A percentile compares a stretch with the other conserved stretches of the same genome.
Evolutionary conservation across 169 alveolate genomes (phyloP).

Genomic region (Ichthyophthirius multifiliis): DNA sequence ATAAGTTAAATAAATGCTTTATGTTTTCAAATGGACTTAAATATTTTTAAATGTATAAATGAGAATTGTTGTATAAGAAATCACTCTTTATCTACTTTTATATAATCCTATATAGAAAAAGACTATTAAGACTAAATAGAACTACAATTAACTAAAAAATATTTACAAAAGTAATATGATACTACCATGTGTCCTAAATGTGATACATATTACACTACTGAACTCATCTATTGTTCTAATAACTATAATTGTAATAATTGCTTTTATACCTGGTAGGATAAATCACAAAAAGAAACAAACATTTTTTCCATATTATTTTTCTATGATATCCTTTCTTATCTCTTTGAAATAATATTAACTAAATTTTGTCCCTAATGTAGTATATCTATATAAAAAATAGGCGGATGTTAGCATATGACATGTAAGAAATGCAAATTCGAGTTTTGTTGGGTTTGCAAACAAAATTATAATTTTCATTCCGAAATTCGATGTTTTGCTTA

Average conservation of each 20-base stretch:
- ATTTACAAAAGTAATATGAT: background rate
- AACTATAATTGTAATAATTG: background rate
- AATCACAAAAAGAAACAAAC: background rate
- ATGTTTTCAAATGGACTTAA: too few relatives aligned
- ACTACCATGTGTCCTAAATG: background rate
- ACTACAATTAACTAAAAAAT: background rate
- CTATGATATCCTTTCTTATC: background rate
- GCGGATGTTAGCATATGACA: slow-evolving; percentile 3
- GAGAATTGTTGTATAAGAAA: too few relatives aligned
- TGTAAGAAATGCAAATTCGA: background rate
- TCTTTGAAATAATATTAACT: background rate
- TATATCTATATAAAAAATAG: background rate
- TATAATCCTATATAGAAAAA: too few relatives aligned
- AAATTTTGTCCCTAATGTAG: background rate
- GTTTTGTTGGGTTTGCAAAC: background rate
- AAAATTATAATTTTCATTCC: background rate
- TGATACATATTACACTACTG: background rate
- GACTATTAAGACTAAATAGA: too few relatives aligned
- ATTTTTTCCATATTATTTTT: background rate
- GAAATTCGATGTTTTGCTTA: background rate
- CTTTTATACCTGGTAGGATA: background rate
- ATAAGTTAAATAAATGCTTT: too few relatives aligned
- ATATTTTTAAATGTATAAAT: too few relatives aligned
- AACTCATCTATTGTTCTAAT: background rate
- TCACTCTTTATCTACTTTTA: too few relatives aligned